phyloP scores from a whole-genome alignment of 805 yeast genomes.

The Candida arabinofermentans region DNA sequence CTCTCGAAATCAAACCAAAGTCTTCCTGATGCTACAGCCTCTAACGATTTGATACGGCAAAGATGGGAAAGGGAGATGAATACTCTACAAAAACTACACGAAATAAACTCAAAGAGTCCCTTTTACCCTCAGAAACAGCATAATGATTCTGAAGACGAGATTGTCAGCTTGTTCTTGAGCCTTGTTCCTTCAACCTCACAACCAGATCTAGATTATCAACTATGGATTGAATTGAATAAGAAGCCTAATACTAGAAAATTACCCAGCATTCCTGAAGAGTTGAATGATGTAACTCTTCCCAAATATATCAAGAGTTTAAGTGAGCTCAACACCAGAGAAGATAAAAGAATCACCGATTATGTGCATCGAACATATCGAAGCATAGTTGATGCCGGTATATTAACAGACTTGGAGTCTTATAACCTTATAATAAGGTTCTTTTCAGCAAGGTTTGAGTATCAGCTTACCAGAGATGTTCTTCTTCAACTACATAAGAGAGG shows the following conservation, averaged over 20 bases:
- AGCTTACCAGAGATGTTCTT: slow-evolving; percentile 6
- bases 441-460: slow-evolving; percentile 10
- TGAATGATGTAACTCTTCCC: slow-evolving; percentile 5
- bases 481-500: slow-evolving; percentile 4
- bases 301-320: slow-evolving; percentile 8
- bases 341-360: slow-evolving; percentile 5
- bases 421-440: slow-evolving; percentile 16
- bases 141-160: neutral
- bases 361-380: slow-evolving; percentile 6
- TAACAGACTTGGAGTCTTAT: slow-evolving; percentile 8
- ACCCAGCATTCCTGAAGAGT: slow-evolving; percentile 9
- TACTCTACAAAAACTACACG: neutral
- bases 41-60: too few relatives aligned
- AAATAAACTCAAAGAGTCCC: slow-evolving; percentile 3
- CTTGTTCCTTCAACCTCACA: neutral
- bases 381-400: slow-evolving; percentile 12
- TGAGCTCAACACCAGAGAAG: slow-evolving; percentile 10
- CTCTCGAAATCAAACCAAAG: too few relatives aligned
- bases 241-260: neutral
- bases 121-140: neutral
- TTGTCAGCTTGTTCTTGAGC: neutral
- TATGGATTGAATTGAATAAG: slow-evolving; percentile 3
- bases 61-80: neutral
- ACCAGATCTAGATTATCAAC: neutral
- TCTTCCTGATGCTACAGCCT: too few relatives aligned